phyloP scores from a whole-genome alignment of 805 yeast genomes.

The Candida sphagnicola region DNA sequence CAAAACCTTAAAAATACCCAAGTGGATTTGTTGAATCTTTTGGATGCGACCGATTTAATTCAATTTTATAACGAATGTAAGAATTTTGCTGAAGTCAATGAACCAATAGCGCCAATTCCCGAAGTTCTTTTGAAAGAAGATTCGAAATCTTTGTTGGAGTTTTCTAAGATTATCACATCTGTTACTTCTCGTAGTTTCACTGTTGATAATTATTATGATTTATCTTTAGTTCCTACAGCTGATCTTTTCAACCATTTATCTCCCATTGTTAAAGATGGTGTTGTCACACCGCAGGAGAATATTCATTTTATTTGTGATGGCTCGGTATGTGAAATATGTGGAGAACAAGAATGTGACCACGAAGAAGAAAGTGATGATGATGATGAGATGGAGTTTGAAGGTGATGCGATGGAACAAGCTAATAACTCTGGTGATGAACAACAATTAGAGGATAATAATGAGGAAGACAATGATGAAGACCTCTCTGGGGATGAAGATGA shows the following conservation, averaged over 20 bases:
- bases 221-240: constrained; percentile 86
- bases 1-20: constrained; percentile 56
- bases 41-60: constrained; percentile 44
- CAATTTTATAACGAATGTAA: constrained; percentile 37
- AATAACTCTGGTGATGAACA: constrained; percentile 15
- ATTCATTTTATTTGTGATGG: constrained; percentile 58
- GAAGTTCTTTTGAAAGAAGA: constrained; percentile 20
- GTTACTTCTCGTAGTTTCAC: constrained; percentile 78
- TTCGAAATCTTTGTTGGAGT: constrained; percentile 31
- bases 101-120: constrained; percentile 32
- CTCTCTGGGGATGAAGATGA: constrained; percentile 13
- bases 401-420: constrained; percentile 9
- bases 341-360: constrained; percentile 31
- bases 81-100: constrained; percentile 34
- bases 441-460: constrained; percentile 9
- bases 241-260: constrained; percentile 77
- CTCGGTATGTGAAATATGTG: constrained; percentile 27
- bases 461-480: constrained; percentile 8
- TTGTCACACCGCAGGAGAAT: constrained; percentile 38
- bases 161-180: constrained; percentile 56
- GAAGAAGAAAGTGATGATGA: constrained; percentile 14
- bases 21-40: constrained; percentile 54
- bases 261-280: constrained; percentile 20
- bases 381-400: constrained; percentile 13
- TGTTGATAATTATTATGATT: constrained; percentile 69